Percentiles rank a stretch among this genome's conserved stretches.
Conservation (phyloP, 441 rosid species). For the Euphorbia schlechtendalii region DNA sequence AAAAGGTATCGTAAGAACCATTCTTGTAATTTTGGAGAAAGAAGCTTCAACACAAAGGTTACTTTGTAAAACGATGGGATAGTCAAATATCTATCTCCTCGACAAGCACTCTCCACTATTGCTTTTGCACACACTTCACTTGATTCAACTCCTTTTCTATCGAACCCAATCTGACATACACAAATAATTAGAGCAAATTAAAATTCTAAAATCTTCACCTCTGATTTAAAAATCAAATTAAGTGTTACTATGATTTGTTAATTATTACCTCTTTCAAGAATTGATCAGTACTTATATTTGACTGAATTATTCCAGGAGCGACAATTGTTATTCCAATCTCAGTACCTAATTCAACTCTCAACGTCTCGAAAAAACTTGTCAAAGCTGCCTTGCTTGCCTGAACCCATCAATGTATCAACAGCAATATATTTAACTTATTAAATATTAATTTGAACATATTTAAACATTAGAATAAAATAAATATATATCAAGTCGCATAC, state of each 20-base stretch:
- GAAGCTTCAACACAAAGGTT: neutral
- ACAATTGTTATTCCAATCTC: constrained; percentile 47
- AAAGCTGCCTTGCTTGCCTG: constrained; percentile 75
- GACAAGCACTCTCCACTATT: constrained; percentile 38
- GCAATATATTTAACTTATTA: neutral
- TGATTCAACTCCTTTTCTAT: constrained; percentile 21
- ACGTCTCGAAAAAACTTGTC: constrained; percentile 44
- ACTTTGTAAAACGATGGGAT: constrained; percentile 19
- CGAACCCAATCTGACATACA: constrained; percentile 24
- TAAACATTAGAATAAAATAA: neutral
- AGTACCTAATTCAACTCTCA: constrained; percentile 52
- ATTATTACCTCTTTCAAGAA: constrained; percentile 33
- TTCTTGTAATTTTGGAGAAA: neutral
- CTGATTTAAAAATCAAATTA: too few species aligned
- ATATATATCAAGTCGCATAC: constrained; percentile 15
- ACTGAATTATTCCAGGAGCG: constrained; percentile 52
- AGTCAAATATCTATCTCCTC: constrained; percentile 36
- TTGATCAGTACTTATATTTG: constrained; percentile 33
- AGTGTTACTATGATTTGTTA: too few species aligned
- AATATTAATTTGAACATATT: neutral
- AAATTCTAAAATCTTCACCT: too few species aligned
- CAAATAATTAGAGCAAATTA: neutral
- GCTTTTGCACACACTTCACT: constrained; percentile 28
- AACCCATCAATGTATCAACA: neutral
- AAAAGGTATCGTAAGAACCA: neutral